Evolutionary conservation across 2,329 filamentous ascomycete genomes (phyloP).

Genomic region (Botrytis sinoallii): DNA sequence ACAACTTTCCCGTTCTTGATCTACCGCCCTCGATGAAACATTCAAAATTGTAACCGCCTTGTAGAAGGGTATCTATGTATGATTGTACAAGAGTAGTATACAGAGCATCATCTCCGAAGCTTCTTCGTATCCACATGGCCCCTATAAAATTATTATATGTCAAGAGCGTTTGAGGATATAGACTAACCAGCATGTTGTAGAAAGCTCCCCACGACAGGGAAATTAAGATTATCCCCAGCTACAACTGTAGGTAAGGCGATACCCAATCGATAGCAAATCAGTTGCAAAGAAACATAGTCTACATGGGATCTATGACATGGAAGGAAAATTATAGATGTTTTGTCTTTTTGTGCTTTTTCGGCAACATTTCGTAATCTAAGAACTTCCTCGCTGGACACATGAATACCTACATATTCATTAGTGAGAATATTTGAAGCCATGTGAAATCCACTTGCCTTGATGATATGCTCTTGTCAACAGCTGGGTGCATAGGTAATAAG

Average conservation of each 20-base stretch:
- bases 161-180: not conserved
- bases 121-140: slow-evolving; percentile 92
- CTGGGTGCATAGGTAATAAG: slow-evolving; percentile 87
- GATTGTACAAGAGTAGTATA: slow-evolving; percentile 93
- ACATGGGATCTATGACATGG: slow-evolving; percentile 94
- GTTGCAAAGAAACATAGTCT: slow-evolving; percentile 90
- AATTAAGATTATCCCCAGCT: slow-evolving; percentile 93
- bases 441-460: slow-evolving; percentile 56
- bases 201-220: slow-evolving; percentile 84
- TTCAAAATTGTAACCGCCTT: slow-evolving; percentile 90
- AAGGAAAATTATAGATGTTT: slow-evolving; percentile 93
- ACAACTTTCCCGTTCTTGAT: slow-evolving; percentile 86
- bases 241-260: slow-evolving; percentile 88
- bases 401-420: slow-evolving; percentile 55
- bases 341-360: slow-evolving; percentile 75
- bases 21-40: slow-evolving; percentile 97
- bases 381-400: slow-evolving; percentile 93
- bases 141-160: slow-evolving; percentile 41
- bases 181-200: slow-evolving; percentile 77
- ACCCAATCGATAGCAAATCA: slow-evolving; percentile 93
- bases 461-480: slow-evolving; percentile 90
- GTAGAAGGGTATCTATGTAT: slow-evolving; percentile 89
- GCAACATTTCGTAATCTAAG: slow-evolving; percentile 78
- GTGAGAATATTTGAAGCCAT: not conserved
- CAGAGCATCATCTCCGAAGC: slow-evolving; percentile 86